These are phyloP conservation scores for Colletotrichum tabaci DNA, from an alignment of 2,329 filamentous ascomycete genomes.

Conservation along the genomic window DNA sequence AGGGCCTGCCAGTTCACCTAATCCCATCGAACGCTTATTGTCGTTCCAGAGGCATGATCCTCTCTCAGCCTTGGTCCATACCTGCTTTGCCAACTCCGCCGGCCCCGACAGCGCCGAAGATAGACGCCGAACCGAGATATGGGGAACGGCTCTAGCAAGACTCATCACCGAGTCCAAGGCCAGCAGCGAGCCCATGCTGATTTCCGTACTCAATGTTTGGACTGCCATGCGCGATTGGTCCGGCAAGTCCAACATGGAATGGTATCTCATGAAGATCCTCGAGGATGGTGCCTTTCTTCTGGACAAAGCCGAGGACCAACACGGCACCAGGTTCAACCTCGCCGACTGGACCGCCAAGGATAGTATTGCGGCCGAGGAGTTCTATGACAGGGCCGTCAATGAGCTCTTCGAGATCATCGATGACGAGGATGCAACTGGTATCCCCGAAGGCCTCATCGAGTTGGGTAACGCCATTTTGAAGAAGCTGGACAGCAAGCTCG, in stretches of 20 bases:
- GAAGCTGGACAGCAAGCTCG: constrained; percentile 80
- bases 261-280: constrained; percentile 94
- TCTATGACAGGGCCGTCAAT: constrained; percentile 86
- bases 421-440: constrained; percentile 85
- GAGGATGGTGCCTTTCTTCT: constrained; percentile 93
- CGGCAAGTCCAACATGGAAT: constrained; percentile 89
- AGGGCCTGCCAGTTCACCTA: constrained; percentile 60
- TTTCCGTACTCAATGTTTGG: constrained; percentile 90
- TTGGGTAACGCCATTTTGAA: constrained; percentile 87
- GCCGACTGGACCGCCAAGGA: constrained; percentile 83
- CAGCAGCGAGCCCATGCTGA: constrained; percentile 84
- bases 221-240: constrained; percentile 90
- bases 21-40: constrained; percentile 84
- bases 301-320: constrained; percentile 86
- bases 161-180: constrained; percentile 84
- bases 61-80: constrained; percentile 87
- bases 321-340: constrained; percentile 79
- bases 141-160: constrained; percentile 89
- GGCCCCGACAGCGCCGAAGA: constrained; percentile 88
- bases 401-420: constrained; percentile 89
- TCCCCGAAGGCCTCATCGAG: constrained; percentile 87
- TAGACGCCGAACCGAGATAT: constrained; percentile 83
- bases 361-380: constrained; percentile 86
- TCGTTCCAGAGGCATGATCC: constrained; percentile 93
- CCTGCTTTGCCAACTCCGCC: constrained; percentile 89